A percentile compares a stretch with the other conserved stretches of the same genome.
These are phyloP conservation scores for Rhizopogon rudus DNA, from an alignment of 768 basidiomycete species.

Conservation along the genomic window DNA sequence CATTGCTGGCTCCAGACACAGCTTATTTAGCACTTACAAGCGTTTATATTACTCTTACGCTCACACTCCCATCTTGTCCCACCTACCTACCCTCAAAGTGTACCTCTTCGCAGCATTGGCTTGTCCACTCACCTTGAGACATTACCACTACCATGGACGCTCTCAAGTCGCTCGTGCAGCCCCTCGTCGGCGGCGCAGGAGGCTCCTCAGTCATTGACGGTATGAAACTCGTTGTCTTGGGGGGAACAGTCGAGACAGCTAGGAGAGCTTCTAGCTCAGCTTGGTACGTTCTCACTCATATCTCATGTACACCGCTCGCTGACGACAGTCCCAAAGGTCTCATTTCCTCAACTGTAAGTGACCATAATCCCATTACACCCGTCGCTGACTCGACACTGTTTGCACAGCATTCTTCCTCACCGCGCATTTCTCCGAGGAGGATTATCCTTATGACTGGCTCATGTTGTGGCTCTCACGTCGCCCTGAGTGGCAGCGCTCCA, in stretches of 20 bases:
- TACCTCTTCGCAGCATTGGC: conserved; percentile 33
- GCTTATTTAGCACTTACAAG: conserved; percentile 14
- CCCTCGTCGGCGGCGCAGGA: conserved; percentile 70
- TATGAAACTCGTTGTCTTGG: conserved; percentile 85
- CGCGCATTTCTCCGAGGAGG: conserved; percentile 86
- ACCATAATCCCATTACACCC: conserved; percentile 1
- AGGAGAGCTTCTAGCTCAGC: conserved; percentile 77
- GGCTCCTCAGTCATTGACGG: conserved; percentile 82
- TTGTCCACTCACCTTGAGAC: conserved; percentile 22
- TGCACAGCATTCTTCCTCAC: conserved; percentile 76
- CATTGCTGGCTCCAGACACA: conserved; percentile 12
- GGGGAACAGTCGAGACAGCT: conserved; percentile 85
- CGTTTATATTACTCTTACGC: conserved; percentile 8
- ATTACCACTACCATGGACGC: conserved; percentile 55
- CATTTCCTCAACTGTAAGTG: conserved; percentile 84
- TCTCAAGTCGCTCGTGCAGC: conserved; percentile 76
- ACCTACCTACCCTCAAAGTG: conserved; percentile 8
- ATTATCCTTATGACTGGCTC: conserved; percentile 88
- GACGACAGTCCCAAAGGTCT: conserved; percentile 41
- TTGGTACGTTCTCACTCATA: conserved; percentile 46
- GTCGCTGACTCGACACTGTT: conserved; percentile 7
- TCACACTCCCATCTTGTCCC: conserved; percentile 21
- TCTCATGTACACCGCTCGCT: conserved; percentile 6
- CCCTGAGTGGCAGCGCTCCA: conserved; percentile 84
- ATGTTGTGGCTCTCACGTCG: conserved; percentile 87